A percentile compares a stretch with the other conserved stretches of the same genome.
Conservation (phyloP, 768 basidiomycete species). For the Candolleomyces efflorescens region DNA sequence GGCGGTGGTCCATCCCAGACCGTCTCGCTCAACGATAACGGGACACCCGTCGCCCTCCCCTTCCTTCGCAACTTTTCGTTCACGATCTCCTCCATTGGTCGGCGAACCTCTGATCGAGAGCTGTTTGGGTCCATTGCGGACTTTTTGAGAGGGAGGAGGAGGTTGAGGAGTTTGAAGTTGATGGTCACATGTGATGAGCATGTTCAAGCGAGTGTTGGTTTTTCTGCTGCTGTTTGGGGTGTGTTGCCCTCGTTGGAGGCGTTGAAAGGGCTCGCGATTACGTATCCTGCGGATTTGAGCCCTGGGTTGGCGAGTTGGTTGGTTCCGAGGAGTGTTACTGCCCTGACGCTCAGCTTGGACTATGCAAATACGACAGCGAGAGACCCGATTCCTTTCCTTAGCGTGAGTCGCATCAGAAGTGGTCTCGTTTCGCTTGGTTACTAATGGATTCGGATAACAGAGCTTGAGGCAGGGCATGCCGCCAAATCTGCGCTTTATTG, state of each 20-base stretch:
- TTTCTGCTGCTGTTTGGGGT: constrained; percentile 69
- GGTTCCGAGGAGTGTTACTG: constrained; percentile 50
- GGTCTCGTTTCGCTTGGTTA: constrained; percentile 2
- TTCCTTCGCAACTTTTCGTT: constrained; percentile 66
- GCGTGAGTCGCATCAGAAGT: constrained; percentile 23
- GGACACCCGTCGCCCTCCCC: constrained; percentile 26
- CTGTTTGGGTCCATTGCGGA: constrained; percentile 67
- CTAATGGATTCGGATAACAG: background rate
- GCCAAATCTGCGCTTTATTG: constrained; percentile 47
- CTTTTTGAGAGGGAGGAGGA: constrained; percentile 53
- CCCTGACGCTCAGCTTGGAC: constrained; percentile 46
- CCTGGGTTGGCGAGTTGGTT: constrained; percentile 65
- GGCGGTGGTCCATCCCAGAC: background rate
- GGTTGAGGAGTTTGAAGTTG: constrained; percentile 51
- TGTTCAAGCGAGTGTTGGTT: constrained; percentile 51
- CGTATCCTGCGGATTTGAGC: constrained; percentile 60
- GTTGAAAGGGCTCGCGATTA: constrained; percentile 53
- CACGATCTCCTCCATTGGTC: constrained; percentile 37
- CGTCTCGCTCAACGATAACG: constrained; percentile 3
- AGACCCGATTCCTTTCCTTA: constrained; percentile 39
- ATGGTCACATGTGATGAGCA: constrained; percentile 23
- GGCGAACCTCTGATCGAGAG: constrained; percentile 49
- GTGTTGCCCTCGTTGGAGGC: constrained; percentile 55
- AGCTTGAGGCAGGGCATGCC: constrained; percentile 50
- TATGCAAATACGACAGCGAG: constrained; percentile 27